Evolutionary conservation across 345 rosid species (phyloP).

Genomic region (Eutrema heterophyllum): DNA sequence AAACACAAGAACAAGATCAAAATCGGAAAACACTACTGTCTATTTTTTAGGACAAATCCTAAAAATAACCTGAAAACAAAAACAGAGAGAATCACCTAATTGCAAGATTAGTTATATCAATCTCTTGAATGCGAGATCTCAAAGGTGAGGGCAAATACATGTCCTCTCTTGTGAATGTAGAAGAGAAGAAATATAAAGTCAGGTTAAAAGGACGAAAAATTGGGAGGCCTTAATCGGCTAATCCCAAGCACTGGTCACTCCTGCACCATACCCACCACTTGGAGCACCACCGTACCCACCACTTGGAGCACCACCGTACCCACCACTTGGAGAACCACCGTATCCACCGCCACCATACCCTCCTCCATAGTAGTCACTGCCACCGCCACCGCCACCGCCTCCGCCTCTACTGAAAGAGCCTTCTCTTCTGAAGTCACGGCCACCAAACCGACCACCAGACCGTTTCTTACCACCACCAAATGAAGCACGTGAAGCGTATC

Average conservation of each 20-base stretch:
- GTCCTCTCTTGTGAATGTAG: conserved; percentile 27
- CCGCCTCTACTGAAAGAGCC: conserved; percentile 52
- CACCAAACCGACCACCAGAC: conserved; percentile 84
- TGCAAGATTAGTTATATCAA: conserved; percentile 25
- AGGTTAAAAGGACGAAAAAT: conserved; percentile 16
- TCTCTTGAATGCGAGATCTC: conserved; percentile 24
- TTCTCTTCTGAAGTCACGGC: conserved; percentile 72
- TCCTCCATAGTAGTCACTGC: conserved; percentile 39
- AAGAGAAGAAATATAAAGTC: conserved; percentile 15
- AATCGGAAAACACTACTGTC: conserved; percentile 29
- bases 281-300: conserved; percentile 34
- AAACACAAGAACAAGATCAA: conserved; percentile 28
- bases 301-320: conserved; percentile 26
- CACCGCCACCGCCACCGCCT: conserved; percentile 31
- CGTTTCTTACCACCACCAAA: conserved; percentile 57
- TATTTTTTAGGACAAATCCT: conserved; percentile 28
- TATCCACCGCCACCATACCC: conserved; percentile 8
- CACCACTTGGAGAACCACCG: conserved; percentile 13
- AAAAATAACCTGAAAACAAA: conserved; percentile 27
- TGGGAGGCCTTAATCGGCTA: conserved; percentile 33
- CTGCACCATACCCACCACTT: conserved; percentile 37
- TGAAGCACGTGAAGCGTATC: conserved; percentile 69
- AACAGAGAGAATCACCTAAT: conserved; percentile 26
- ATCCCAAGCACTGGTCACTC: conserved; percentile 85
- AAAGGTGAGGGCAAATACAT: conserved; percentile 15